Conservation (phyloP, 163 green algal genomes). For the Scenedesmus sp. region DNA sequence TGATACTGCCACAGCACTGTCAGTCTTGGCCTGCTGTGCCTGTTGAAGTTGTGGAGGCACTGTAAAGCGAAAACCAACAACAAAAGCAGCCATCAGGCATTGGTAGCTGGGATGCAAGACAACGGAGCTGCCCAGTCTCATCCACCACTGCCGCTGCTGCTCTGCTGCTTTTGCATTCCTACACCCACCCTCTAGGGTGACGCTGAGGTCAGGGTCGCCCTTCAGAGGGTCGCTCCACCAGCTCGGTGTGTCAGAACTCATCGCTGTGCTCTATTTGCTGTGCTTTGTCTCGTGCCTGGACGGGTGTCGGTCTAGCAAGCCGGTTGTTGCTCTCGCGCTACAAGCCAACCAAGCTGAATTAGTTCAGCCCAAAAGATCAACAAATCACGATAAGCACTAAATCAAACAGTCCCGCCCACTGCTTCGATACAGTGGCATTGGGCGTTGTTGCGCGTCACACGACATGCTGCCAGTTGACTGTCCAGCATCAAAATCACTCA, state of each 20-base stretch:
- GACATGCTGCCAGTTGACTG: not conserved
- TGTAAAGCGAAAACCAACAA: not conserved
- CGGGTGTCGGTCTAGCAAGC: not conserved
- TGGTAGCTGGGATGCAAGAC: not conserved
- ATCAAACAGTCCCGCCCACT: not conserved
- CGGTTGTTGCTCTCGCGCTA: not conserved
- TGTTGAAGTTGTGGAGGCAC: not conserved
- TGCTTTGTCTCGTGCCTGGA: not conserved
- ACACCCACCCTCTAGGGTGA: slow-evolving; percentile 9
- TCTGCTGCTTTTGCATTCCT: not conserved
- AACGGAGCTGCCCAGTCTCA: not conserved
- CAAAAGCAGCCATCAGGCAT: not conserved
- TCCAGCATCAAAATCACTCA: not conserved
- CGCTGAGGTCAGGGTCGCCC: not conserved
- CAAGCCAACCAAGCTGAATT: not conserved
- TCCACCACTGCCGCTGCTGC: not conserved
- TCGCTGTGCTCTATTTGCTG: not conserved
- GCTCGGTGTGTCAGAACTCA: slow-evolving; percentile 17
- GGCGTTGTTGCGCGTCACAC: not conserved
- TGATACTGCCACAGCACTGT: not conserved
- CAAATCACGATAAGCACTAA: too few relatives aligned
- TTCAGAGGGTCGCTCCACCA: slow-evolving; percentile 36
- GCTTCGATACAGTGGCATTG: not conserved
- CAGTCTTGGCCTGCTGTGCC: not conserved
- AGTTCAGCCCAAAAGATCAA: not conserved